Evolutionary conservation across 768 basidiomycete species (phyloP), one percentile per base, ranked within the genome.

Genomic region (Termitomyces sp.): DNA sequence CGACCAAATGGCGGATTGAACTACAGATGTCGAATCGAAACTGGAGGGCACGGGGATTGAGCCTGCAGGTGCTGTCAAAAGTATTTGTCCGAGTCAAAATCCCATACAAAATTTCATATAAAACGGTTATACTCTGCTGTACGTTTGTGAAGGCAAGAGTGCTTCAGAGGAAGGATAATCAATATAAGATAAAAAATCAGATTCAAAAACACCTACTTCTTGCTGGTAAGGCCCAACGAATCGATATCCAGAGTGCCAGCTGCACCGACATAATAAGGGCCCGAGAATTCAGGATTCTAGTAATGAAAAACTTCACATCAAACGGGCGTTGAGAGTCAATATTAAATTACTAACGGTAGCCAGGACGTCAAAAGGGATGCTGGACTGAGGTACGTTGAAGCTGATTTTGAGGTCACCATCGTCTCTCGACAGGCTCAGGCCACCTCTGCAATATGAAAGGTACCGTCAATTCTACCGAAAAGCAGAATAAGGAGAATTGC

Each of bases 1-100:
- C 32, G 71, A 64, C 81, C 81, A 82, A 54, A 82, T 78, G 25
- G 78, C 70, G 25, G 80, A 81, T 62, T 82, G 77, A 45, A 69
- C 72, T 27, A 66, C 59, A 12, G 50, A 42, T 34, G 49, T 59
- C 12, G 62, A 57, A 31, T 59, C 31, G 11, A 53, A 61, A 12
- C 65, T 59, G 23, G 65, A 64, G 23, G 34, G 50, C 21, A 70
- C 68, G 2, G 77, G 75, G 23, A 59, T 64, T 0, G 75, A 72
- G 34, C 64, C 63, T 40, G 69, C 59, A 19, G 68, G 64, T 5
- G 75, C 77, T 78, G 56, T 27, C 27, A 48, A 59, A 27, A 41
- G 21, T 12, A 57, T 27, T 12, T 52, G 7, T 53, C 17, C 19
- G 21, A 12, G 16, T 47, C n/a, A 41, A 38, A 12, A 29, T 32